Evolutionary conservation across 345 rosid genomes (phyloP).

Genomic region (Eucalyptus sideroxylon): DNA sequence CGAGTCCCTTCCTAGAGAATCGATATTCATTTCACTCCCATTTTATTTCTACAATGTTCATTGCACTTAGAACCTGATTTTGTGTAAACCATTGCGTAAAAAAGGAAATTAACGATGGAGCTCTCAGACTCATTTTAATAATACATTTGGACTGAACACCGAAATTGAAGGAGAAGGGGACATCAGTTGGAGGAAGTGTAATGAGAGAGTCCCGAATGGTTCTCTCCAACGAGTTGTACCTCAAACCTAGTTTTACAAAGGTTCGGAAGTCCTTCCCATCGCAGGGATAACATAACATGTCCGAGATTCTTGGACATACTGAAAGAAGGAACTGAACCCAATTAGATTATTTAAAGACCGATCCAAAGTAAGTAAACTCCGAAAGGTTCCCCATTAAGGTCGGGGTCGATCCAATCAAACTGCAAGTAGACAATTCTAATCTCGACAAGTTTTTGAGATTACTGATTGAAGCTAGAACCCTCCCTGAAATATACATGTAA

Average conservation of each 20-base stretch:
- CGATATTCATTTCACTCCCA: too few relatives aligned
- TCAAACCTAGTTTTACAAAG: conserved; percentile 10
- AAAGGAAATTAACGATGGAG: too few relatives aligned
- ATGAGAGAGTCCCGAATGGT: conserved; percentile 11
- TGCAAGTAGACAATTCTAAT: neutral
- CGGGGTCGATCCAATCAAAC: conserved; percentile 12
- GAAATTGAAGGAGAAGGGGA: too few relatives aligned
- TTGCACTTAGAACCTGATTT: too few relatives aligned
- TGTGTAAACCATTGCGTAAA: too few relatives aligned
- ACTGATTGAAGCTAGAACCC: conserved; percentile 16
- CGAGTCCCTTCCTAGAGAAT: too few relatives aligned
- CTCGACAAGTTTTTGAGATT: neutral
- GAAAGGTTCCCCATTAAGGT: conserved; percentile 1
- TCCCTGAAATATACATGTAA: conserved; percentile 3
- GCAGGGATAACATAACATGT: neutral
- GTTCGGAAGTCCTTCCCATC: conserved; percentile 9
- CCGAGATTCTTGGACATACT: conserved; percentile 1
- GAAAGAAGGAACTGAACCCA: conserved; percentile 18
- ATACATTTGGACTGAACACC: too few relatives aligned
- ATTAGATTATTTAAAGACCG: conserved; percentile 11
- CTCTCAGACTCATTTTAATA: too few relatives aligned
- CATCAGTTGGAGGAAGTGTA: neutral
- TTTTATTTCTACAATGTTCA: too few relatives aligned
- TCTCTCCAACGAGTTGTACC: conserved; percentile 12
- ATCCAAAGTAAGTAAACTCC: conserved; percentile 8